Base-by-base conservation (phyloP, 306 rosid species). In the Castanea crenata region DNA sequence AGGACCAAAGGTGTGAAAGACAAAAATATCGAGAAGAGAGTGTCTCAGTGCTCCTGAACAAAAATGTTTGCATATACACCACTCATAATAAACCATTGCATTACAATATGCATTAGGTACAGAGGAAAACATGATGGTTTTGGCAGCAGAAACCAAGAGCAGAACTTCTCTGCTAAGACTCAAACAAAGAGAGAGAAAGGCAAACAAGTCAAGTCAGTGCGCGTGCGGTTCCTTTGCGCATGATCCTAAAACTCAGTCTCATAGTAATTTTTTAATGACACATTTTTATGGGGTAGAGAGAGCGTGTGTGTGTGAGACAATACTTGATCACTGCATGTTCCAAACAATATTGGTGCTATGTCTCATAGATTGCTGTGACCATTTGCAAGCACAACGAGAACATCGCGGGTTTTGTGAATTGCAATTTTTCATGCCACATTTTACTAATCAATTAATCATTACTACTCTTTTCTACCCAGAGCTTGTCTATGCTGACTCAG, bases 181-280 rank as follows among this genome's bases (percentile, higher is more conserved):
- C 13, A 12, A 54, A 34, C 6, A n/a, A 38, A 29, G 79, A 69
- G 55, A 54, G 72, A 55, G 70, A 73, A 16, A 25, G 83, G 74
- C 57, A 54, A 74, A 11, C 46, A 41, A 8, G 11, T 41, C 21
- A 35, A 58, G 59, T 51, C 80, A 79, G 87, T 84, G 80, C 83
- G 91, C 93, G 88, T 87, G 89, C 86, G 81, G 82, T 57, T 49
- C 78, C 69, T 56, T 71, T 83, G 91, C 90, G 91, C 93, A 86
- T 87, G 91, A 91, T 91, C 93, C 93, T 91, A 91, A 82, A 73
- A 82, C 85, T 70, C 81, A 69, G 62, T 14, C 80, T 74, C 63
- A 41, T 74, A 67, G 29, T 51, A 55, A 14, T 73, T 25, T 69
- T 75, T 80, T 80, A 77, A 9, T 71, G 15, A 6, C 15, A 13